A percentile compares a stretch with the other conserved stretches of the same genome.
Conservation (phyloP, 23 red algal genomes). For the Porphyridium purpureum region DNA sequence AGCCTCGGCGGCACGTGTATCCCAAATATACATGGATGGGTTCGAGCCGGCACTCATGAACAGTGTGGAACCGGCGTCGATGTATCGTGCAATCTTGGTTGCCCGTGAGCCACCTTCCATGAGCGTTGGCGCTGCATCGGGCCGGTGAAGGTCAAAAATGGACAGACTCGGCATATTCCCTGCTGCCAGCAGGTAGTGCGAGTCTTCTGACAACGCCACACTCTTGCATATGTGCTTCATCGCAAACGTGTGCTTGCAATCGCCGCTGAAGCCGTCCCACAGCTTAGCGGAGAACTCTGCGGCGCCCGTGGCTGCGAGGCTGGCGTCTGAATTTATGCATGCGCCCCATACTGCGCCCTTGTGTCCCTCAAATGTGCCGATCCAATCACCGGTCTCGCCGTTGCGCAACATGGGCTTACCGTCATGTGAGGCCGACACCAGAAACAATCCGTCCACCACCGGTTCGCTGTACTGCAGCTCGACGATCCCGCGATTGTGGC, state of each 20-base stretch:
- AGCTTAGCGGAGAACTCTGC: conserved; percentile 64
- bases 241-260: conserved; percentile 25
- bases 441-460: conserved; percentile 49
- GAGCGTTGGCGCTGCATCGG: conserved; percentile 26
- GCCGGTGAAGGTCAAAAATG: conserved; percentile 45
- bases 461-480: conserved; percentile 54
- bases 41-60: no score
- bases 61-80: conserved; percentile 17
- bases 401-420: conserved; percentile 80
- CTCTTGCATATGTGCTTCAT: conserved; percentile 64
- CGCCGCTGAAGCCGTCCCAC: conserved; percentile 66
- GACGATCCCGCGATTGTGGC: conserved; percentile 76
- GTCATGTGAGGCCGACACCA: conserved; percentile 48
- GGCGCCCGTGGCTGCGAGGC: conserved; percentile 54
- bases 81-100: conserved; percentile 49
- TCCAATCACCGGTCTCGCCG: conserved; percentile 68
- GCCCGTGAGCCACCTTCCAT: conserved; percentile 2
- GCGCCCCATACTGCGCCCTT: conserved; percentile 84
- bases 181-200: conserved; percentile 25
- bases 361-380: conserved; percentile 79
- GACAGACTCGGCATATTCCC: no score
- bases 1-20: conserved; percentile 25
- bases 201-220: conserved; percentile 57
- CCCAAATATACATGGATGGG: conserved; percentile 65
- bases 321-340: conserved; percentile 44